Evolutionary conservation across 2,329 filamentous ascomycete species (phyloP).

Genomic region (Emergomyces pasteurianus): DNA sequence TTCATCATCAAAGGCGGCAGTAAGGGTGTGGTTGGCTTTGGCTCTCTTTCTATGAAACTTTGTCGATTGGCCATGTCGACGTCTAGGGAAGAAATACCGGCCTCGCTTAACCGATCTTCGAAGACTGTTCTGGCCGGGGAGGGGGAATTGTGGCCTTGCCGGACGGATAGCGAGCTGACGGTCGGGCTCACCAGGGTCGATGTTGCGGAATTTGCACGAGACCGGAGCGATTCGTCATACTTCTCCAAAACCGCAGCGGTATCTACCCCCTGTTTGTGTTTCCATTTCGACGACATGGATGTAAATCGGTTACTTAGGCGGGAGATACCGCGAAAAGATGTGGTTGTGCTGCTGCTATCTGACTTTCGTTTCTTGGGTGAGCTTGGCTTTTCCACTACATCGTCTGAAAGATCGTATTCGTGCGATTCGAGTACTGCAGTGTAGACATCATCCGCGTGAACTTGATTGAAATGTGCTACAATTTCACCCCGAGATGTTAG

Average conservation of each 20-base stretch:
- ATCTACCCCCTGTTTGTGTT: constrained; percentile 26
- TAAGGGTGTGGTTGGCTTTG: constrained; percentile 68
- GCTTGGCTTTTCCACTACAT: constrained; percentile 46
- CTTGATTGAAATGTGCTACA: constrained; percentile 27
- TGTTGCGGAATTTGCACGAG: constrained; percentile 32
- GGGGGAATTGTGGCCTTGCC: constrained; percentile 45
- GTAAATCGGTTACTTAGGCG: constrained; percentile 60
- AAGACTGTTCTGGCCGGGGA: constrained; percentile 54
- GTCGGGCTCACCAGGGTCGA: constrained; percentile 28
- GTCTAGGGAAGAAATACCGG: constrained; percentile 41
- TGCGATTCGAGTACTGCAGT: constrained; percentile 21
- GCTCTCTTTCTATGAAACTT: constrained; percentile 42
- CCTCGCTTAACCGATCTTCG: constrained; percentile 39
- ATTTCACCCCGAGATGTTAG: constrained; percentile 4
- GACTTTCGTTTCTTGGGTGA: constrained; percentile 44
- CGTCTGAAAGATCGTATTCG: constrained; percentile 45
- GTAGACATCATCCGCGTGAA: constrained; percentile 17
- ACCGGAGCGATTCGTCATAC: constrained; percentile 23
- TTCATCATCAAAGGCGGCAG: constrained; percentile 68
- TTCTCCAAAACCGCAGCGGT: constrained; percentile 19
- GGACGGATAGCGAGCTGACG: constrained; percentile 24
- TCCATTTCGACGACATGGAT: constrained; percentile 49
- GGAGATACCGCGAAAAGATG: constrained; percentile 39
- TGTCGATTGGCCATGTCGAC: constrained; percentile 41
- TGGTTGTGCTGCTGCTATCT: constrained; percentile 26